Conservation (phyloP, 139 green algal species). For the Asterochloris sp. region DNA sequence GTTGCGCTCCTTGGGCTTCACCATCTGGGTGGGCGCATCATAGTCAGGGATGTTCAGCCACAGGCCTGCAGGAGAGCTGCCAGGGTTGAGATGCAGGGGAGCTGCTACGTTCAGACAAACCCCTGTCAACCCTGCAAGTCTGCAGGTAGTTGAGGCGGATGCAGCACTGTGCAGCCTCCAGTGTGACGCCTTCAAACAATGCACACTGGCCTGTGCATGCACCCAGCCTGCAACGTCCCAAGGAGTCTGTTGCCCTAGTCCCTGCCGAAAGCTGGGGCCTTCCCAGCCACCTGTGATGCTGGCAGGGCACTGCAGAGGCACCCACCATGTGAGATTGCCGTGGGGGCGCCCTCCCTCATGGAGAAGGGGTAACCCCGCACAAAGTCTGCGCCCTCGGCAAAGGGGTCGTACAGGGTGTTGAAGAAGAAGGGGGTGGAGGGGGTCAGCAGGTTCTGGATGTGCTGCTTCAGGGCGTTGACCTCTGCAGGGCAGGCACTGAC, state of each 20-base stretch:
- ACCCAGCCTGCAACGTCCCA: background rate
- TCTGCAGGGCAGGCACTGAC: constrained; percentile 24
- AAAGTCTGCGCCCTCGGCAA: constrained; percentile 75
- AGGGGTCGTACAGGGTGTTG: constrained; percentile 98
- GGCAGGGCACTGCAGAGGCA: background rate
- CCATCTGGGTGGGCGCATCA: constrained; percentile 96
- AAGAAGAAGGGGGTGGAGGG: constrained; percentile 96
- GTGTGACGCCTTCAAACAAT: background rate
- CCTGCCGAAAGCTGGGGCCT: too few relatives aligned
- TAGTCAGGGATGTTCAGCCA: constrained; percentile 99
- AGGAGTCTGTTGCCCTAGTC: too few relatives aligned
- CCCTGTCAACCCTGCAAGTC: background rate
- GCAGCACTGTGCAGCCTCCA: background rate
- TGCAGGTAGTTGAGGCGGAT: too few relatives aligned
- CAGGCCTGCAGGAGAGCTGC: constrained; percentile 46
- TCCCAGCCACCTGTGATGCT: background rate
- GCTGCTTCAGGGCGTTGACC: constrained; percentile 94
- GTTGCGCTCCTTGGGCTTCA: constrained; percentile 95
- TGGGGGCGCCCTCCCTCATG: constrained; percentile 87
- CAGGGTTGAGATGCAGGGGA: background rate
- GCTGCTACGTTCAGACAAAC: background rate
- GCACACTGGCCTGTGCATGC: background rate
- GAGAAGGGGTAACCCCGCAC: constrained; percentile 82
- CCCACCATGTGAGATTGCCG: constrained; percentile 82
- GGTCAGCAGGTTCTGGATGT: constrained; percentile 90